These are phyloP conservation scores for Blepharisma undulans DNA, from an alignment of 169 alveolate genomes.

Conservation along the genomic window DNA sequence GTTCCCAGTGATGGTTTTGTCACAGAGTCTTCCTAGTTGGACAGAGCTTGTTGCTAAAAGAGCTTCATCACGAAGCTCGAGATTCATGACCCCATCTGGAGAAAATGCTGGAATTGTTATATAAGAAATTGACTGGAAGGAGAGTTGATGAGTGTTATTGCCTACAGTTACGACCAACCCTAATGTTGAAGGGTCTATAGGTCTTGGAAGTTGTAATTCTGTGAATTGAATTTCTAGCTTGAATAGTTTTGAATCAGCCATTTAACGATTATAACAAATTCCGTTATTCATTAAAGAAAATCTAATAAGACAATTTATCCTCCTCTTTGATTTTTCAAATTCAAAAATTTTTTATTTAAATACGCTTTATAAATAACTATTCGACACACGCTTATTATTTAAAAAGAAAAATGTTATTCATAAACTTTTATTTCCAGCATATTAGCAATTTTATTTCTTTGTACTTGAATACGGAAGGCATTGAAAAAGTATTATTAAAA, in stretches of 20 bases:
- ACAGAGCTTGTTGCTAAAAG: background rate
- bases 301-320: background rate
- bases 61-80: background rate
- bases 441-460: background rate
- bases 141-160: background rate
- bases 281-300: background rate
- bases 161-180: background rate
- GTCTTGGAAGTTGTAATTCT: background rate
- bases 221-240: constrained; percentile 19
- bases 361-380: background rate
- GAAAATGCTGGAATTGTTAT: background rate
- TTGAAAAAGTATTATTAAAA: no score
- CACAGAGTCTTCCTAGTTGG: background rate
- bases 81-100: background rate
- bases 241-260: background rate
- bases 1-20: constrained; percentile 21
- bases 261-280: background rate
- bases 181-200: background rate
- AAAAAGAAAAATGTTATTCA: no score
- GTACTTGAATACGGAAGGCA: background rate
- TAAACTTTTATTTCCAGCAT: no score
- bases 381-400: background rate
- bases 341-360: no score
- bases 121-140: background rate
- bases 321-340: background rate